phyloP scores from a whole-genome alignment of 352 stramenopile genomes.

The Phytophthora tentaculata region DNA sequence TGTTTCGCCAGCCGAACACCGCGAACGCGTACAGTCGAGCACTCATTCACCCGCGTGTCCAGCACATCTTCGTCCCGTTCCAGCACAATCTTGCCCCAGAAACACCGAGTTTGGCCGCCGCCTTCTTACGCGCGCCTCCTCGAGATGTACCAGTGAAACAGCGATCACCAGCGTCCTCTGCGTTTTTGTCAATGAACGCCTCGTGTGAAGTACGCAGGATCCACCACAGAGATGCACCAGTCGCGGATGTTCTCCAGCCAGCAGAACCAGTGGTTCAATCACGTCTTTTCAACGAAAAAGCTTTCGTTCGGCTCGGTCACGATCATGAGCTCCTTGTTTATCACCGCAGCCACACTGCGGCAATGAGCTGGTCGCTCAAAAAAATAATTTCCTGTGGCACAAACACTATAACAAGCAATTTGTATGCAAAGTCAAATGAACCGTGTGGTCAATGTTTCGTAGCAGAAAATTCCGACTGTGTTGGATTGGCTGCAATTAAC shows the following conservation, averaged over 20 bases:
- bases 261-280: too few relatives aligned
- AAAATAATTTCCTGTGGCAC: too few relatives aligned
- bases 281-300: too few relatives aligned
- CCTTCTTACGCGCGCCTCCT: slow-evolving; percentile 91
- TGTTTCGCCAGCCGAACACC: slow-evolving; percentile 84
- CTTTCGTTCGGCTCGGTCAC: slow-evolving; percentile 90
- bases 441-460: too few relatives aligned
- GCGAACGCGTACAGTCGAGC: slow-evolving; percentile 95
- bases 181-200: slow-evolving; percentile 74
- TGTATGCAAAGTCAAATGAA: too few relatives aligned
- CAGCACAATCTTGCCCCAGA: slow-evolving; percentile 74
- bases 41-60: slow-evolving; percentile 99
- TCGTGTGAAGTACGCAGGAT: slow-evolving; percentile 96
- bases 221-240: slow-evolving; percentile 99
- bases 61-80: slow-evolving; percentile 99
- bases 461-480: too few relatives aligned
- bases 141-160: slow-evolving; percentile 84
- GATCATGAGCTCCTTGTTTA: slow-evolving; percentile 84
- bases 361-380: too few relatives aligned
- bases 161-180: slow-evolving; percentile 56
- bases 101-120: slow-evolving; percentile 73
- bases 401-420: too few relatives aligned
- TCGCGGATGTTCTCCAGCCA: slow-evolving; percentile 99
- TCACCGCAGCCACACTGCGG: slow-evolving; percentile 83
- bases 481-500: too few relatives aligned